Conservation (phyloP, 1,284 basidiomycete genomes). For the Xerocomus amazonicus region DNA sequence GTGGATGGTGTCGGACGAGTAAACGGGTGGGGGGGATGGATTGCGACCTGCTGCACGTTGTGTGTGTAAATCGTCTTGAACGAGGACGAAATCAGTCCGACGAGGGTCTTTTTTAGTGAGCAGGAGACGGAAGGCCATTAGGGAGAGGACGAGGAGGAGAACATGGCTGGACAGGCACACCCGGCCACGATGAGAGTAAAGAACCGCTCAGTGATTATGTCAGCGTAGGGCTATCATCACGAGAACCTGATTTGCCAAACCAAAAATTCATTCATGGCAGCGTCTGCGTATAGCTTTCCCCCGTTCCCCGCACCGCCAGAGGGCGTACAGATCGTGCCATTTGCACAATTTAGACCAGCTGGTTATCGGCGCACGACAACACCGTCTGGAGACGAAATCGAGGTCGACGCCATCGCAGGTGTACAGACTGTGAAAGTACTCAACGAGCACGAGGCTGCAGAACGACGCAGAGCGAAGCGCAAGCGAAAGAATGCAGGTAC, state of each 20-base stretch:
- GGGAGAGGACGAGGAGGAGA: neutral
- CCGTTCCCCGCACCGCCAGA: conserved; percentile 44
- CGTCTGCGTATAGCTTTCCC: conserved; percentile 39
- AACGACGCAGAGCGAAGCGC: conserved; percentile 33
- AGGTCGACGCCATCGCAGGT: conserved; percentile 42
- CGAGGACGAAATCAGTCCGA: conserved; percentile 20
- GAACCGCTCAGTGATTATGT: neutral
- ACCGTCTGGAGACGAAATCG: conserved; percentile 22
- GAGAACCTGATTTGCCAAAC: no score
- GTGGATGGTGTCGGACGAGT: conserved; percentile 21
- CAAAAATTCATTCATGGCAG: no score
- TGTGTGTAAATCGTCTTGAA: conserved; percentile 3
- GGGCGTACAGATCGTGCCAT: conserved; percentile 40
- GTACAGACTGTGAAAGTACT: conserved; percentile 42
- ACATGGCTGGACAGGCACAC: no score
- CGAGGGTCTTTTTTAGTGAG: conserved; percentile 28
- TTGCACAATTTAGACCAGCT: conserved; percentile 38
- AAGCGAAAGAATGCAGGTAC: conserved; percentile 22
- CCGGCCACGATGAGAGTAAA: no score
- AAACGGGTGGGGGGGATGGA: conserved; percentile 2
- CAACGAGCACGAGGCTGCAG: conserved; percentile 35
- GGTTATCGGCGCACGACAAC: conserved; percentile 28
- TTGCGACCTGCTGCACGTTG: neutral
- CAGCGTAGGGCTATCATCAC: neutral
- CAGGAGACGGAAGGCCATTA: conserved; percentile 28